Conservation (phyloP, 768 basidiomycete species). For the Holtermannia corniformis region DNA sequence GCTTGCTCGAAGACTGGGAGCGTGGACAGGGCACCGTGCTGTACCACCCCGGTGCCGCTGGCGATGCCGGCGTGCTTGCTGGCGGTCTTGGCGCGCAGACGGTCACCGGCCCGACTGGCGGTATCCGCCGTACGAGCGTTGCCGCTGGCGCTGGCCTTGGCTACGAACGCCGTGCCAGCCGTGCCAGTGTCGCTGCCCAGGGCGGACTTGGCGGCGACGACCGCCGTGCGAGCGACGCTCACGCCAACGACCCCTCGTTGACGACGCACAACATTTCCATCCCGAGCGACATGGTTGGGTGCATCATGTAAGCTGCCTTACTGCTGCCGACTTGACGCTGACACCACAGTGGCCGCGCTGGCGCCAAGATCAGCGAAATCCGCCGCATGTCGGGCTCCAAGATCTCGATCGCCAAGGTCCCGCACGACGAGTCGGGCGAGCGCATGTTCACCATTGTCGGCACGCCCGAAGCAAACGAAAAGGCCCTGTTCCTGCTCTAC, state of each 20-base stretch:
- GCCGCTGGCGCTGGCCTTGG: slow-evolving; percentile 26
- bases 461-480: slow-evolving; percentile 91
- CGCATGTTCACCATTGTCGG: slow-evolving; percentile 98
- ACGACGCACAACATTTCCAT: slow-evolving; percentile 99
- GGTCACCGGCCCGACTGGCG: slow-evolving; percentile 40
- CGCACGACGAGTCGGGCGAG: slow-evolving; percentile 99
- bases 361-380: slow-evolving; percentile 98
- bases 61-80: slow-evolving; percentile 42
- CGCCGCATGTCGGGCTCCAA: slow-evolving; percentile 94
- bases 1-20: slow-evolving; percentile 94
- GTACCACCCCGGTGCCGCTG: slow-evolving; percentile 82
- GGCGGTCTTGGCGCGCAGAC: slow-evolving; percentile 40
- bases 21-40: slow-evolving; percentile 84
- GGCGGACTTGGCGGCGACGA: slow-evolving; percentile 9
- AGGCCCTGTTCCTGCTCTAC: slow-evolving; percentile 92
- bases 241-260: slow-evolving; percentile 53
- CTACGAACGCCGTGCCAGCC: slow-evolving; percentile 20
- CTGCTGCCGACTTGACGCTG: neutral
- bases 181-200: slow-evolving; percentile 52
- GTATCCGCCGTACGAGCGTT: slow-evolving; percentile 35
- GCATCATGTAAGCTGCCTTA: slow-evolving; percentile 37
- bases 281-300: slow-evolving; percentile 94
- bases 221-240: slow-evolving; percentile 38
- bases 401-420: slow-evolving; percentile 96
- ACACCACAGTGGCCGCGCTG: slow-evolving; percentile 80